phyloP scores from a whole-genome alignment of 2,329 filamentous ascomycete species.

The Beauveria bassiana region DNA sequence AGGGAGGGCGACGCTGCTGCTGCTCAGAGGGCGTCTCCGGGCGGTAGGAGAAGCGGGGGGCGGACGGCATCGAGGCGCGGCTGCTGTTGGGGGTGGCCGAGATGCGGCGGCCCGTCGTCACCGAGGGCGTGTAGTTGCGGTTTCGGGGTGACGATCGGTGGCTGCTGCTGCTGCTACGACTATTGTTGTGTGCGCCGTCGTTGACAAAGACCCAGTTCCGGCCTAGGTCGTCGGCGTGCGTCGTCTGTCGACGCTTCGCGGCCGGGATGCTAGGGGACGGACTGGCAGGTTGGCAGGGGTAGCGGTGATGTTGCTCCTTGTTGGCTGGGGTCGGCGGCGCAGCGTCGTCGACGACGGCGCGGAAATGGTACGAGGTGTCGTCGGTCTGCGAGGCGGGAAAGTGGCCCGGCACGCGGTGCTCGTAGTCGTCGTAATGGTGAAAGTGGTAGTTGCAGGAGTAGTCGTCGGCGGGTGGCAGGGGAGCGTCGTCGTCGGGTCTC shows the following conservation, averaged over 20 bases:
- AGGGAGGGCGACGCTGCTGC: slow-evolving; percentile 25
- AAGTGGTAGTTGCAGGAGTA: slow-evolving; percentile 14
- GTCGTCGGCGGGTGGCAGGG: slow-evolving; percentile 9
- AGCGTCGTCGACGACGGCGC: background rate
- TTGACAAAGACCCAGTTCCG: slow-evolving; percentile 66
- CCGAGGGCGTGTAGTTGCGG: slow-evolving; percentile 25
- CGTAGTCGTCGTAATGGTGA: slow-evolving; percentile 18
- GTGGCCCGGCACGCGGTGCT: slow-evolving; percentile 20
- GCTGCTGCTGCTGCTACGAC: slow-evolving; percentile 12
- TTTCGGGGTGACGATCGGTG: slow-evolving; percentile 21
- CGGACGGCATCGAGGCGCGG: slow-evolving; percentile 19
- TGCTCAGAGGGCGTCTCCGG: slow-evolving; percentile 25
- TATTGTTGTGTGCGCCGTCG: slow-evolving; percentile 22
- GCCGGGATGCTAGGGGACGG: slow-evolving; percentile 38
- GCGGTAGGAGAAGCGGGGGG: slow-evolving; percentile 18
- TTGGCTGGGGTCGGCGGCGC: slow-evolving; percentile 19
- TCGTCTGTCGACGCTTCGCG: slow-evolving; percentile 48
- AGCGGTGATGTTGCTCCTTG: slow-evolving; percentile 10
- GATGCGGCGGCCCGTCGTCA: slow-evolving; percentile 35
- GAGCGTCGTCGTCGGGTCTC: slow-evolving; percentile 20
- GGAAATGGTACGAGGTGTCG: slow-evolving; percentile 7
- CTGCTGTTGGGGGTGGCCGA: slow-evolving; percentile 23
- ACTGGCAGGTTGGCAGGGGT: slow-evolving; percentile 17
- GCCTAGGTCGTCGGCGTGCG: slow-evolving; percentile 47
- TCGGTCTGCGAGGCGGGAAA: slow-evolving; percentile 27